Conservation (phyloP, 164 flowering plant species). For the Tinospora cordifolia region DNA sequence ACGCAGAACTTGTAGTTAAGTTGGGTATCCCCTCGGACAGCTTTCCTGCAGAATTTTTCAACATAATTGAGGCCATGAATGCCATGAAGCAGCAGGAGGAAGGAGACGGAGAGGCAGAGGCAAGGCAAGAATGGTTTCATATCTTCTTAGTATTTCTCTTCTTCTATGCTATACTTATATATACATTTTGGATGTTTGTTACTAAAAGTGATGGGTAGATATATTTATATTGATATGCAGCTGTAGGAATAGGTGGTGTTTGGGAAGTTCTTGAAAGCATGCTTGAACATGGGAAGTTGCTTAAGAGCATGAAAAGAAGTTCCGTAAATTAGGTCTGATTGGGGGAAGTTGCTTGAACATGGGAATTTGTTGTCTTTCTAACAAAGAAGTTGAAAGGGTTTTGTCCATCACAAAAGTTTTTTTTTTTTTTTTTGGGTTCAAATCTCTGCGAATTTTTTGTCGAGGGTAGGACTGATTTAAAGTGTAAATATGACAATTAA, state of each 20-base stretch:
- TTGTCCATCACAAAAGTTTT: too few species aligned
- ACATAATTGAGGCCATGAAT: neutral
- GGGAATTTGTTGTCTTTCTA: too few species aligned
- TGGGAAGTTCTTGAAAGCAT: neutral
- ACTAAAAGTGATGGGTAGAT: neutral
- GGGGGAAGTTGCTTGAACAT: neutral
- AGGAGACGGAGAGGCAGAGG: neutral
- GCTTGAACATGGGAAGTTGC: neutral
- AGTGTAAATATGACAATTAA: too few species aligned
- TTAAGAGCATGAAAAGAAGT: neutral
- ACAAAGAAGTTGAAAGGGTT: too few species aligned
- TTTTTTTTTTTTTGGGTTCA: too few species aligned
- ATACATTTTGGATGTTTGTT: neutral
- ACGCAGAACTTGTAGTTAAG: slow-evolving; percentile 23
- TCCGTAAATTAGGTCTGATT: too few species aligned
- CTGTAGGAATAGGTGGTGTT: neutral
- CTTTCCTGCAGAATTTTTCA: slow-evolving; percentile 12
- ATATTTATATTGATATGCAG: neutral
- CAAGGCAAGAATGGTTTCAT: slow-evolving; percentile 6
- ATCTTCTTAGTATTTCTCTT: neutral
- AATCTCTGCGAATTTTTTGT: too few species aligned
- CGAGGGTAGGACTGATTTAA: too few species aligned
- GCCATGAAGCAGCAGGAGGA: neutral
- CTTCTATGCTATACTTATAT: neutral
- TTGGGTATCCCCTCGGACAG: neutral